Conservation (phyloP, 2,329 filamentous ascomycete species). For the Laburnicola sp. region DNA sequence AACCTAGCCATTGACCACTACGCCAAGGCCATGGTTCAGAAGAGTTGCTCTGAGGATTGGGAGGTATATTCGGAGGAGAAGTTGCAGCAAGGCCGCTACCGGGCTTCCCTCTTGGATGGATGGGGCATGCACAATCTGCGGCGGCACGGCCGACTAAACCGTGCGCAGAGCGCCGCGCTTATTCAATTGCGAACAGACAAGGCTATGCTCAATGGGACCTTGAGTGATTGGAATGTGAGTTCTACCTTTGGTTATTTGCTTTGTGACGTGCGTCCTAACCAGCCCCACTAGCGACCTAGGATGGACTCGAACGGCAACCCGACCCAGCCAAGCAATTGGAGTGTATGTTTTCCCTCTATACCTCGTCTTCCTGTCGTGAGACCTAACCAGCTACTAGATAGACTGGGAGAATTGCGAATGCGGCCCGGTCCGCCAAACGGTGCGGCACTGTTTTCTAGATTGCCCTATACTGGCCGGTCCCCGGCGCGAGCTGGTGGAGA, state of each 20-base stretch:
- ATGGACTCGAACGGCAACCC: no score
- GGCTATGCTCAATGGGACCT: neutral
- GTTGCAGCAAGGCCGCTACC: neutral
- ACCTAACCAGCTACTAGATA: neutral
- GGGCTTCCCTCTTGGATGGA: neutral
- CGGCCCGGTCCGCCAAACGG: neutral
- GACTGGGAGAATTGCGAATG: neutral
- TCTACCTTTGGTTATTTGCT: no score
- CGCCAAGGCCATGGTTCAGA: neutral
- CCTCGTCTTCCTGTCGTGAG: neutral
- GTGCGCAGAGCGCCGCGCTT: neutral
- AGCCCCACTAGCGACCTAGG: no score
- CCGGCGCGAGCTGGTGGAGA: neutral
- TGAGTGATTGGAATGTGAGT: no score
- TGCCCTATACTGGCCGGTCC: neutral
- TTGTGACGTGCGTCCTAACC: no score
- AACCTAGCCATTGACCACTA: neutral
- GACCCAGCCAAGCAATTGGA: no score
- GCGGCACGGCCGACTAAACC: neutral
- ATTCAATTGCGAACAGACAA: neutral
- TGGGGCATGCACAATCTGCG: conserved; percentile 1
- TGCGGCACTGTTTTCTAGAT: neutral
- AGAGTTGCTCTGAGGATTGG: neutral
- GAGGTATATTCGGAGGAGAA: neutral
- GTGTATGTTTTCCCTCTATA: no score